A percentile compares a stretch with the other conserved stretches of the same genome.
Conservation (phyloP, 495 filamentous ascomycete genomes). For the Stereocaulon alpinum region DNA sequence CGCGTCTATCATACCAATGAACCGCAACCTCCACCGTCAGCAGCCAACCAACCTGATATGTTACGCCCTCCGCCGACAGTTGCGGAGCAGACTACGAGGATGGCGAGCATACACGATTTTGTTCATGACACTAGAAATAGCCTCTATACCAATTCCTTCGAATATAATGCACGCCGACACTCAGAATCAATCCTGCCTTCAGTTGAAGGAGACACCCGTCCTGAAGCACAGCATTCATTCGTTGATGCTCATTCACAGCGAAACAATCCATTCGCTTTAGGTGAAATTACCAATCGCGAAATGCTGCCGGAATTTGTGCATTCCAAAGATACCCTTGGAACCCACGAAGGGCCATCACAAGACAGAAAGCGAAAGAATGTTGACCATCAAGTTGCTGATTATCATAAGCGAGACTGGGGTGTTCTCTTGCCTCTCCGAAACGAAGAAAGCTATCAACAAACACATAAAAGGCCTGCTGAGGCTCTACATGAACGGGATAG, state of each 20-base stretch:
- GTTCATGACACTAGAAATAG: background rate
- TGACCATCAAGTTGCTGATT: background rate
- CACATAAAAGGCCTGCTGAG: background rate
- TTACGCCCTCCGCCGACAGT: background rate
- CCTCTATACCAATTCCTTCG: background rate
- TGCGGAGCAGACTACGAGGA: background rate
- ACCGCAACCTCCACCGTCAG: background rate
- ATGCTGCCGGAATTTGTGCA: background rate
- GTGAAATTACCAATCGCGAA: background rate
- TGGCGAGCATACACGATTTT: background rate
- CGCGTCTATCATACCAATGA: background rate
- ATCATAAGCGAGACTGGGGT: background rate
- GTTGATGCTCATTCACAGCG: background rate
- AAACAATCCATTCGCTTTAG: background rate
- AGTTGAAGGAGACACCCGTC: conserved; percentile 3
- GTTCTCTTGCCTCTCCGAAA: background rate
- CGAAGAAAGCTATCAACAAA: background rate
- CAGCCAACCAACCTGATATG: background rate
- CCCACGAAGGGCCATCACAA: background rate
- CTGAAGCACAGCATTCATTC: background rate
- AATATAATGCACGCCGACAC: background rate
- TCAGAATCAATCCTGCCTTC: conserved; percentile 8
- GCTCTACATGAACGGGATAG: background rate
- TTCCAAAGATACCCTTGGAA: background rate
- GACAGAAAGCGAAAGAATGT: conserved; percentile 8